Conservation (phyloP, 2,329 filamentous ascomycete genomes). For the Fusarium sp. region DNA sequence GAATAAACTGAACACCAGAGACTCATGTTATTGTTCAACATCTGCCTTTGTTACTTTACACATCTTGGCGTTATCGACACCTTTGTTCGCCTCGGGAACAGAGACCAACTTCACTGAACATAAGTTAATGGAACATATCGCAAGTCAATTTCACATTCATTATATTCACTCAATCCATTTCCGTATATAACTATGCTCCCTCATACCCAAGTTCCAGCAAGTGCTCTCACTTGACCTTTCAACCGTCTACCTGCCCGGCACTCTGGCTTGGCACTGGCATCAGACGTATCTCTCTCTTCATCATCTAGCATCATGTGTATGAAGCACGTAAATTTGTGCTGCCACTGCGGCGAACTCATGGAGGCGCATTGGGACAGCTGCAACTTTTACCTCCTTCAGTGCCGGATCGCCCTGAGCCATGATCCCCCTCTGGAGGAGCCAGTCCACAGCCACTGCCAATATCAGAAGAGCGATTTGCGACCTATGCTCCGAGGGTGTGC, state of each 20-base stretch:
- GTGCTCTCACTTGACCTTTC: background rate
- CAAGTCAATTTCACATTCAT: too few species aligned
- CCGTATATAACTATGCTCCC: background rate
- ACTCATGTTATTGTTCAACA: background rate
- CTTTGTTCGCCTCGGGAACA: background rate
- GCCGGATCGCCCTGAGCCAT: background rate
- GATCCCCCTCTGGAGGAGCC: background rate
- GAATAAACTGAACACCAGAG: background rate
- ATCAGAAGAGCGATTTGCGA: background rate
- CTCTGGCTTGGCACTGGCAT: background rate
- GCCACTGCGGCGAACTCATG: constrained; percentile 22
- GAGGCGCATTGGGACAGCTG: constrained; percentile 4
- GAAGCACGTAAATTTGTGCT: constrained; percentile 8
- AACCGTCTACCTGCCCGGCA: background rate
- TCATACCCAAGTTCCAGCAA: background rate
- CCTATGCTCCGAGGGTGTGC: constrained; percentile 21
- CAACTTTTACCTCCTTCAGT: background rate
- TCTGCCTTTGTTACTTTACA: background rate
- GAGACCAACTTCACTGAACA: background rate
- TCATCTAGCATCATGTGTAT: constrained; percentile 9
- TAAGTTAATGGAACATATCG: background rate
- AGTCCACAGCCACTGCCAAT: background rate
- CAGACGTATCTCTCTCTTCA: background rate
- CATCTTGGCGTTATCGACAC: background rate
- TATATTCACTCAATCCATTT: background rate